Conservation (phyloP, 2,329 filamentous ascomycete species). For the Neonectria punicea region DNA sequence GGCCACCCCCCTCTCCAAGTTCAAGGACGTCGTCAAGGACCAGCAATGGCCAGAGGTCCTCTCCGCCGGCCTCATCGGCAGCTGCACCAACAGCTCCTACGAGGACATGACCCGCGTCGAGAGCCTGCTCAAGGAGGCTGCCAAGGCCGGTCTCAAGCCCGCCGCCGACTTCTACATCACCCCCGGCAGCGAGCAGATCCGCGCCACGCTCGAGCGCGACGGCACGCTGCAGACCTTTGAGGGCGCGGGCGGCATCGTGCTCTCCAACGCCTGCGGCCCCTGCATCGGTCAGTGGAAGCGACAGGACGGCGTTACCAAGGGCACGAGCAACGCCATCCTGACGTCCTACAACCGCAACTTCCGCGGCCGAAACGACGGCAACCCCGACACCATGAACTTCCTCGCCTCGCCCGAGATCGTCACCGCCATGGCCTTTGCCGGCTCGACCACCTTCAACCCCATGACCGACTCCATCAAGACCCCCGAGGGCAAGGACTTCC, state of each 20-base stretch:
- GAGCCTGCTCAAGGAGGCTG: conserved; percentile 81
- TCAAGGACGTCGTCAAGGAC: conserved; percentile 91
- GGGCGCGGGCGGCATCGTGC: conserved; percentile 92
- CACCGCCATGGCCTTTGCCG: conserved; percentile 94
- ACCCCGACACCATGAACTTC: conserved; percentile 98
- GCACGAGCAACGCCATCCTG: conserved; percentile 91
- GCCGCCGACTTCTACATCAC: conserved; percentile 95
- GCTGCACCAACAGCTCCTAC: conserved; percentile 92
- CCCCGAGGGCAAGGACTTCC: conserved; percentile 83
- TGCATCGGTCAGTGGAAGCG: conserved; percentile 97
- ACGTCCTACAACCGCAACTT: conserved; percentile 99
- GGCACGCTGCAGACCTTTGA: conserved; percentile 94
- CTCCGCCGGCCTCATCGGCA: conserved; percentile 96
- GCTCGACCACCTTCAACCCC: conserved; percentile 94
- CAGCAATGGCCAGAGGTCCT: conserved; percentile 97
- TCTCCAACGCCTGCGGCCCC: conserved; percentile 94
- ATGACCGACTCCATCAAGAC: conserved; percentile 87
- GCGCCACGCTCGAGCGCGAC: conserved; percentile 90
- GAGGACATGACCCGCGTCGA: conserved; percentile 95
- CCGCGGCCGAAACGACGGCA: conserved; percentile 95
- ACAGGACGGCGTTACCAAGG: conserved; percentile 85
- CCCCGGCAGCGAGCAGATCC: conserved; percentile 96
- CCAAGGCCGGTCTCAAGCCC: conserved; percentile 92
- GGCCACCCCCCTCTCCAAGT: conserved; percentile 97
- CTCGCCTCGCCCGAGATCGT: conserved; percentile 96